phyloP scores from a whole-genome alignment of 2,329 filamentous ascomycete species.

The Colletotrichum sp. region DNA sequence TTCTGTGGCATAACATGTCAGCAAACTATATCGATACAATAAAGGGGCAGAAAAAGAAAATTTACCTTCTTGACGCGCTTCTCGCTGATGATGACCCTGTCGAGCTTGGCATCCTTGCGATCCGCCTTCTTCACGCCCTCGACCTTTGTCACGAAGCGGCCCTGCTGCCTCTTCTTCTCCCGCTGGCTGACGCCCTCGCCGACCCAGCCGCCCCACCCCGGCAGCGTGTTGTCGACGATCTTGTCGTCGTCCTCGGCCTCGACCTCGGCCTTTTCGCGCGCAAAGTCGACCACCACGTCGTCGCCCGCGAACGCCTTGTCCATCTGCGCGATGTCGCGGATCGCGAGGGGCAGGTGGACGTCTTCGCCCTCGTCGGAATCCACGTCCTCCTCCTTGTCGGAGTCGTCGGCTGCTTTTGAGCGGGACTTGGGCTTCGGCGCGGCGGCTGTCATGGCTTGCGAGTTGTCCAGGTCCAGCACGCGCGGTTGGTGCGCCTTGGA shows the following conservation, averaged over 20 bases:
- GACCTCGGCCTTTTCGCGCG: conserved; percentile 75
- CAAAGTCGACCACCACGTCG: conserved; percentile 82
- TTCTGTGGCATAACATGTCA: conserved; percentile 57
- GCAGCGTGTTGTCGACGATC: conserved; percentile 81
- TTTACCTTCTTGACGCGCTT: conserved; percentile 85
- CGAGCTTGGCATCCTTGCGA: conserved; percentile 81
- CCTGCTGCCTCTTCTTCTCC: conserved; percentile 67
- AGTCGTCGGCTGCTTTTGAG: conserved; percentile 28
- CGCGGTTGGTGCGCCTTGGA: conserved; percentile 9
- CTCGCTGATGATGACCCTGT: conserved; percentile 90
- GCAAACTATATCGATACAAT: background rate
- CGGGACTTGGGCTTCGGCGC: conserved; percentile 25
- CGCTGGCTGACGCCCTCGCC: conserved; percentile 80
- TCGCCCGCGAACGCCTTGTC: conserved; percentile 87
- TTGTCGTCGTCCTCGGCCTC: conserved; percentile 83
- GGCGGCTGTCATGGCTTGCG: conserved; percentile 32
- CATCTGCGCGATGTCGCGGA: conserved; percentile 71
- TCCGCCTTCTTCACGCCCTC: conserved; percentile 78
- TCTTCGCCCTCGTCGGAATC: conserved; percentile 45
- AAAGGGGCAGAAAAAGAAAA: background rate
- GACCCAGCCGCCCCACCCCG: conserved; percentile 93
- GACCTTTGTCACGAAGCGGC: conserved; percentile 67
- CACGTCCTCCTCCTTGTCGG: conserved; percentile 35
- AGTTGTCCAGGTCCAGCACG: conserved; percentile 46
- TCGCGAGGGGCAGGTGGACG: conserved; percentile 59